Conservation (phyloP, 192 early-diverging fungal species). For the Helicostylum pulchrum region DNA sequence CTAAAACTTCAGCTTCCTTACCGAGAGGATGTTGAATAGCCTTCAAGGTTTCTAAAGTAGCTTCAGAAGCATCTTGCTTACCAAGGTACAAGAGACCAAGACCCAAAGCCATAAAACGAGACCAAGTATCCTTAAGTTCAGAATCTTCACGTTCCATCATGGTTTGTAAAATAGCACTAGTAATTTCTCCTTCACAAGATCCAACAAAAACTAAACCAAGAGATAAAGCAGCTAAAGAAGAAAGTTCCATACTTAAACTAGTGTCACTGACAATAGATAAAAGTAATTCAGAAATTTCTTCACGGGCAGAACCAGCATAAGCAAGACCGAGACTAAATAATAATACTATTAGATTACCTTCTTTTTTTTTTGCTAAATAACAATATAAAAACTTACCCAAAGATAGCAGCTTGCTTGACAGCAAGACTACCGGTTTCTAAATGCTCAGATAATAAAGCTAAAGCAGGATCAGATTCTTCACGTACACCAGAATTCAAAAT, state of each 20-base stretch:
- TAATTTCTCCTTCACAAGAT: conserved; percentile 84
- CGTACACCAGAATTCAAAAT: conserved; percentile 87
- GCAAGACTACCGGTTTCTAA: conserved; percentile 57
- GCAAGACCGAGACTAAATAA: conserved; percentile 86
- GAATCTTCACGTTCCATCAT: conserved; percentile 93
- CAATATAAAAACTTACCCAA: conserved; percentile 52
- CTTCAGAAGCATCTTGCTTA: conserved; percentile 87
- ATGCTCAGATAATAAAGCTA: conserved; percentile 84
- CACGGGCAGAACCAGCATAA: conserved; percentile 85
- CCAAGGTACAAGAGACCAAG: conserved; percentile 85
- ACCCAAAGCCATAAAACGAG: conserved; percentile 92
- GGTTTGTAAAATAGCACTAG: conserved; percentile 86
- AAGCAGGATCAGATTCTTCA: conserved; percentile 88
- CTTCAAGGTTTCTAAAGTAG: conserved; percentile 90
- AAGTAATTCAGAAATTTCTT: conserved; percentile 82
- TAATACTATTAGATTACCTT: neutral
- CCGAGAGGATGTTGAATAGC: conserved; percentile 91
- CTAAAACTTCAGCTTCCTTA: conserved; percentile 82
- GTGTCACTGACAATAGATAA: conserved; percentile 80
- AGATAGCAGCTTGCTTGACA: conserved; percentile 77
- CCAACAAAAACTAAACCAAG: conserved; percentile 94
- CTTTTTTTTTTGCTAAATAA: neutral
- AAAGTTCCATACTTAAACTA: conserved; percentile 79
- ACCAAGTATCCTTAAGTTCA: conserved; percentile 82
- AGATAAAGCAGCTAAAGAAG: conserved; percentile 84